These are phyloP conservation scores for Cladosporium sp. DNA, from an alignment of 2,329 filamentous ascomycete species.

Conservation along the genomic window DNA sequence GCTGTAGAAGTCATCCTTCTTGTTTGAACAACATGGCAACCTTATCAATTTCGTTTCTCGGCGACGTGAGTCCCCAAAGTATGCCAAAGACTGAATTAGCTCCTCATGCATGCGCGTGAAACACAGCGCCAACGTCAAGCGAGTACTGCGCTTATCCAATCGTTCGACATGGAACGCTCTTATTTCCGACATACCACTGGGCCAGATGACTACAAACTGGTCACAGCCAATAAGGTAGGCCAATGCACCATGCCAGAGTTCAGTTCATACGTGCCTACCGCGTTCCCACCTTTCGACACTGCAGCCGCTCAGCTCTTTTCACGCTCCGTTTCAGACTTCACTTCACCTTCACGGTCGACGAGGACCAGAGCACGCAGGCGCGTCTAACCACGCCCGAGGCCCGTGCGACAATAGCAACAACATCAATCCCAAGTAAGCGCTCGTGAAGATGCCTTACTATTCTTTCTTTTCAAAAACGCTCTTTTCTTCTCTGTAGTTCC, in stretches of 20 bases:
- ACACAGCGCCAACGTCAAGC: constrained; percentile 5
- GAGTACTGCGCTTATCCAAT: neutral
- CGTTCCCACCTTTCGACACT: neutral
- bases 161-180: neutral
- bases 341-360: constrained; percentile 11
- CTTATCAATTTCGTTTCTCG: too few species aligned
- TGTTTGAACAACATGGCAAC: too few species aligned
- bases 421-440: constrained; percentile 14
- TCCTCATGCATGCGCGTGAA: neutral
- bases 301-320: neutral
- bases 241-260: too few species aligned
- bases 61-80: too few species aligned
- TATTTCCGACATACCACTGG: constrained; percentile 1
- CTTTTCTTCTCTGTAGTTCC: constrained; percentile 1
- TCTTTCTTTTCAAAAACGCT: neutral
- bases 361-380: constrained; percentile 8
- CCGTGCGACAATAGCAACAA: constrained; percentile 25
- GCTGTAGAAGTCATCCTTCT: too few species aligned
- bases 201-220: neutral
- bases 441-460: neutral
- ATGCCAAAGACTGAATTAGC: too few species aligned
- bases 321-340: constrained; percentile 18
- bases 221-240: neutral
- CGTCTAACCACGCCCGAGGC: constrained; percentile 22
- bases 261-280: neutral